phyloP scores from a whole-genome alignment of 768 basidiomycete species.

The Leucosporidium creatinivorum region DNA sequence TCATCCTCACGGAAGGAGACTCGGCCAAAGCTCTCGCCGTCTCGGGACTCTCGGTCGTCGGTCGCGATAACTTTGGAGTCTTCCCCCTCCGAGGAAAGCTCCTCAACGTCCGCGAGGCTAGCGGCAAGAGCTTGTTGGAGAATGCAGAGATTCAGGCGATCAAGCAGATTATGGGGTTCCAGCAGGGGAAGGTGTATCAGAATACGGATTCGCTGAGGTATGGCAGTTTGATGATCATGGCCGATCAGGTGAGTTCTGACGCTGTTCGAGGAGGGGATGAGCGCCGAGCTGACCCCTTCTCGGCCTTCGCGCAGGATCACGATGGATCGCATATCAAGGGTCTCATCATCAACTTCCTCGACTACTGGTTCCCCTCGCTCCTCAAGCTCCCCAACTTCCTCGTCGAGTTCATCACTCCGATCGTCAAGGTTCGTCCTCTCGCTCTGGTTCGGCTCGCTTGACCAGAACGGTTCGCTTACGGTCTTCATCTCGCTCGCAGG shows the following conservation, averaged over 20 bases:
- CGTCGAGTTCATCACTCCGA: slow-evolving; percentile 97
- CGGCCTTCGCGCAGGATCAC: slow-evolving; percentile 62
- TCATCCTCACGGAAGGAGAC: slow-evolving; percentile 98
- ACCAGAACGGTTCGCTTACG: not conserved
- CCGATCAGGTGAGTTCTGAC: slow-evolving; percentile 76
- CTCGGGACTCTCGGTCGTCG: slow-evolving; percentile 87
- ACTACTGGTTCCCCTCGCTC: slow-evolving; percentile 92
- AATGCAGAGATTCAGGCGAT: slow-evolving; percentile 95
- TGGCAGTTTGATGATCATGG: slow-evolving; percentile 97
- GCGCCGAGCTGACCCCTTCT: not conserved
- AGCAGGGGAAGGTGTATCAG: slow-evolving; percentile 84
- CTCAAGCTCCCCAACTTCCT: slow-evolving; percentile 84
- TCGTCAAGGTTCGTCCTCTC: slow-evolving; percentile 66
- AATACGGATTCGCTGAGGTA: slow-evolving; percentile 67
- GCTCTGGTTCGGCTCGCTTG: not conserved
- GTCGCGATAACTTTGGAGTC: slow-evolving; percentile 93
- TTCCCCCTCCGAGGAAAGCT: slow-evolving; percentile 96
- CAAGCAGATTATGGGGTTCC: slow-evolving; percentile 95
- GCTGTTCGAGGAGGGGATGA: not conserved
- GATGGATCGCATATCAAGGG: slow-evolving; percentile 99
- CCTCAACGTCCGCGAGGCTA: slow-evolving; percentile 93
- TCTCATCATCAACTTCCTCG: slow-evolving; percentile 94
- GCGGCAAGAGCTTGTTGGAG: slow-evolving; percentile 93
- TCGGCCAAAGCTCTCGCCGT: slow-evolving; percentile 96
- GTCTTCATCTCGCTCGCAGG: slow-evolving; percentile 43